These are phyloP conservation scores for Colletotrichum trifolii DNA, from an alignment of 2,329 filamentous ascomycete species.

Conservation along the genomic window DNA sequence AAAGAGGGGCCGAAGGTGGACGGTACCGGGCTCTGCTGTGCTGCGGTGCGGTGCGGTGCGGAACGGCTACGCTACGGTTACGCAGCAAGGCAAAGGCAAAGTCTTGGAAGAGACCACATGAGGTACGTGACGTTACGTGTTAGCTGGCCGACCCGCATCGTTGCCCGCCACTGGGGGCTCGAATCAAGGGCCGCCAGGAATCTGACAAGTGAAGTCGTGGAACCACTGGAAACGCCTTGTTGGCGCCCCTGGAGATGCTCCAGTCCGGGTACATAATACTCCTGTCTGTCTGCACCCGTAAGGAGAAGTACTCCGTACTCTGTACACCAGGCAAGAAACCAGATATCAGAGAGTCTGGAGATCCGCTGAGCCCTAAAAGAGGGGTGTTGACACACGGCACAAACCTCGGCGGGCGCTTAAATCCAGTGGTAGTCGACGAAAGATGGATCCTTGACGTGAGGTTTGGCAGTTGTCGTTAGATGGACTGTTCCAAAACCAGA, in stretches of 20 bases:
- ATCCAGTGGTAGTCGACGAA: not conserved
- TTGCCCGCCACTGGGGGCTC: conserved; percentile 13
- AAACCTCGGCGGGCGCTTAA: not conserved
- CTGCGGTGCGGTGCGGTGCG: too few species aligned
- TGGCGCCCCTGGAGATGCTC: conserved; percentile 11
- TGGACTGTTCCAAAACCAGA: not conserved
- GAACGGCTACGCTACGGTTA: too few species aligned
- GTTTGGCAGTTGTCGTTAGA: conserved; percentile 1
- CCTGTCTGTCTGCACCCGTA: conserved; percentile 5
- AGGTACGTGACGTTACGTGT: not conserved
- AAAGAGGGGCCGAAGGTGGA: not conserved
- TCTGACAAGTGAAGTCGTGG: conserved; percentile 29
- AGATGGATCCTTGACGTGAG: not conserved
- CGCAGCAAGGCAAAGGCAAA: not conserved
- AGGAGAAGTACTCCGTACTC: not conserved
- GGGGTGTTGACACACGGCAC: too few species aligned
- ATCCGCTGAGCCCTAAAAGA: too few species aligned
- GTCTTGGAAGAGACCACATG: not conserved
- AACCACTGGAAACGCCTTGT: conserved; percentile 12
- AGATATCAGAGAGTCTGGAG: too few species aligned
- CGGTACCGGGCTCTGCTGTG: too few species aligned
- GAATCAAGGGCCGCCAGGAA: conserved; percentile 33
- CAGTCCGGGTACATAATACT: conserved; percentile 9
- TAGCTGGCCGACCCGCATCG: conserved; percentile 17
- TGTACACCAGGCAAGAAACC: not conserved